Percentiles rank a stretch among this genome's conserved stretches.
Conservation (phyloP, 2,329 filamentous ascomycete genomes). For the Periconia sp. region DNA sequence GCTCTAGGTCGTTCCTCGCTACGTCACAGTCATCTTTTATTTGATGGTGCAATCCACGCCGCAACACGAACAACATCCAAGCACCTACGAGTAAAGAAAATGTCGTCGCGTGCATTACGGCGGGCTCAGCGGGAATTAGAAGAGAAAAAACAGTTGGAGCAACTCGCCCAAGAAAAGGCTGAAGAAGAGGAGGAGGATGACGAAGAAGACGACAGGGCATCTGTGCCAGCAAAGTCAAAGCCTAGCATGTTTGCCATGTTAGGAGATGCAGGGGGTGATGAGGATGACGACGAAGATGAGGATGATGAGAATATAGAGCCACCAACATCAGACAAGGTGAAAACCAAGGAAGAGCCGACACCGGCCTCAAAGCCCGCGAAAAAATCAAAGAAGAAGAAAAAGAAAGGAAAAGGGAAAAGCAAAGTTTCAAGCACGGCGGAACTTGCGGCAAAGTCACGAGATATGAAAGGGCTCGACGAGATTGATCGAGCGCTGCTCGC, state of each 20-base stretch:
- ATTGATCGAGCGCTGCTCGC: slow-evolving; percentile 66
- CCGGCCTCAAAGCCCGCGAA: slow-evolving; percentile 40
- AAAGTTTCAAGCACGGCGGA: slow-evolving; percentile 32
- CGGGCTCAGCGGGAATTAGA: slow-evolving; percentile 65
- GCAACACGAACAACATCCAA: slow-evolving; percentile 14
- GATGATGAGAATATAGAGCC: slow-evolving; percentile 34
- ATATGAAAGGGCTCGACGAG: slow-evolving; percentile 55
- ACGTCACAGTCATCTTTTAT: slow-evolving; percentile 3
- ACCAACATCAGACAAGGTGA: slow-evolving; percentile 27
- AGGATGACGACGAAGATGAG: slow-evolving; percentile 41
- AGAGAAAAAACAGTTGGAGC: slow-evolving; percentile 53
- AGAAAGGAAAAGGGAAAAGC: slow-evolving; percentile 58
- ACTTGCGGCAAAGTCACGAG: slow-evolving; percentile 11
- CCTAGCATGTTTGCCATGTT: slow-evolving; percentile 52
- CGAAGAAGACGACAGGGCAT: slow-evolving; percentile 39
- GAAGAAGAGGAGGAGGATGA: slow-evolving; percentile 41
- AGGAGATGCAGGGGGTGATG: slow-evolving; percentile 42
- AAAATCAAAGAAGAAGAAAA: slow-evolving; percentile 63
- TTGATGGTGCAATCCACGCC: slow-evolving; percentile 4
- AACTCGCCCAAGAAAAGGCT: slow-evolving; percentile 36
- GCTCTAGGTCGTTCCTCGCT: neutral
- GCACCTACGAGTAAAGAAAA: slow-evolving; percentile 30
- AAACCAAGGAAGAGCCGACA: slow-evolving; percentile 14
- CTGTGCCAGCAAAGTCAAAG: slow-evolving; percentile 27
- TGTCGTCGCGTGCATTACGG: slow-evolving; percentile 68